Base-by-base conservation (phyloP, 345 rosid genomes). In the Boechera divaricarpa region DNA sequence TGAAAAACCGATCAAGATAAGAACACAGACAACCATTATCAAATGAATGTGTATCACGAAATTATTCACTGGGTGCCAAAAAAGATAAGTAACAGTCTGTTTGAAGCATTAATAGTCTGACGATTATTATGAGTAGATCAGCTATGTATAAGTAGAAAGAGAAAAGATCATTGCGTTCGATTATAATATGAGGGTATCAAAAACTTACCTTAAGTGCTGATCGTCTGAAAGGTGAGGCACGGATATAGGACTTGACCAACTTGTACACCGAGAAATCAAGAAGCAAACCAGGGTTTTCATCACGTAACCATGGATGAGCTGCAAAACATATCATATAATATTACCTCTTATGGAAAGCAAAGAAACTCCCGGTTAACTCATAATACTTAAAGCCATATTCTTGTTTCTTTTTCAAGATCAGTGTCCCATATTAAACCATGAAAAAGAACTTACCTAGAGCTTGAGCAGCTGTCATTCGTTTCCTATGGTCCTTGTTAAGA, bases 381-480 rank as follows among this genome's bases (percentile, higher is more conserved):
- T 35, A 47, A 3, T 6, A 63, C 55, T 2, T 65, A 45, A 70
- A 11, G 67, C 42, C 35, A 59, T 36, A 57, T 53, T 48, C 60
- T 65, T 57, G 48, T 69, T 54, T 84, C 56, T 59, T 66, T 61
- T 69, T 33, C 35, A 32, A 60, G 24, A 47, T 63, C 35, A 62
- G 33, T 69, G 31, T 67, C 56, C 39, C 8, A 31, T 32, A 45
- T 15, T 24, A 7, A 44, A 59, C 60, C 16, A 35, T 6, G 35
- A 10, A 29, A 57, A 71, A 42, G 44, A 73, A 80, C 90, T 85
- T 88, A 96, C 98, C 77, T 72, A 93, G 82, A 69, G 97, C 98
- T 85, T 93, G 99, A 57, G 90, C 88, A 49, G 98, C 96, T 31
- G 98, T 93, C 94, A 96, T 90, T 85, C 99, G 84, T 88, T 93